These are phyloP conservation scores for Apiospora rasikravindrae DNA, from an alignment of 2,329 filamentous ascomycete species.

Conservation along the genomic window DNA sequence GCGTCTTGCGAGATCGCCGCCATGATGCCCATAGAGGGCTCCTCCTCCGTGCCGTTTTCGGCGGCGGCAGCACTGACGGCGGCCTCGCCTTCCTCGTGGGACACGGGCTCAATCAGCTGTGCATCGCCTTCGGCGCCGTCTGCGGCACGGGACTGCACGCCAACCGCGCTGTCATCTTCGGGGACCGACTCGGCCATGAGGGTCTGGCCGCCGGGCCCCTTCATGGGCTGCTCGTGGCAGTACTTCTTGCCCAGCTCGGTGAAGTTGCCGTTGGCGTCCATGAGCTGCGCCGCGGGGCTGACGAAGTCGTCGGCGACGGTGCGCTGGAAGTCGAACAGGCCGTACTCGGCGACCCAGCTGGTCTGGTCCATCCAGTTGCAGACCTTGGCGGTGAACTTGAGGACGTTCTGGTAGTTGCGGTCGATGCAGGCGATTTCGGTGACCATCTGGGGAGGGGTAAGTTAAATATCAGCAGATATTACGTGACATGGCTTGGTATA, in stretches of 20 bases:
- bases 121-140: background rate
- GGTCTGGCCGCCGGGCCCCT: constrained; percentile 26
- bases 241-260: constrained; percentile 40
- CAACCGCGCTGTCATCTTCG: background rate
- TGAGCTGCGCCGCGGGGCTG: constrained; percentile 51
- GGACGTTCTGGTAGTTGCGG: constrained; percentile 42
- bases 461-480: background rate
- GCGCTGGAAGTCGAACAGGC: constrained; percentile 50
- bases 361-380: constrained; percentile 49
- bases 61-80: background rate
- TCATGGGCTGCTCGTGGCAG: constrained; percentile 32
- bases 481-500: background rate
- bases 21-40: background rate
- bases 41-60: background rate
- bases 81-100: background rate
- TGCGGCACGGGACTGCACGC: background rate
- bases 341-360: constrained; percentile 49
- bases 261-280: constrained; percentile 47
- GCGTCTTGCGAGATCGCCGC: constrained; percentile 21
- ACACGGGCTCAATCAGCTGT: background rate
- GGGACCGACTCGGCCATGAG: background rate
- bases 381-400: constrained; percentile 44
- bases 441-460: constrained; percentile 33
- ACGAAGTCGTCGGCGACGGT: constrained; percentile 49
- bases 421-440: constrained; percentile 49